Evolutionary conservation across 2,329 filamentous ascomycete species (phyloP).

Genomic region (Alternaria hordeiaustralica): DNA sequence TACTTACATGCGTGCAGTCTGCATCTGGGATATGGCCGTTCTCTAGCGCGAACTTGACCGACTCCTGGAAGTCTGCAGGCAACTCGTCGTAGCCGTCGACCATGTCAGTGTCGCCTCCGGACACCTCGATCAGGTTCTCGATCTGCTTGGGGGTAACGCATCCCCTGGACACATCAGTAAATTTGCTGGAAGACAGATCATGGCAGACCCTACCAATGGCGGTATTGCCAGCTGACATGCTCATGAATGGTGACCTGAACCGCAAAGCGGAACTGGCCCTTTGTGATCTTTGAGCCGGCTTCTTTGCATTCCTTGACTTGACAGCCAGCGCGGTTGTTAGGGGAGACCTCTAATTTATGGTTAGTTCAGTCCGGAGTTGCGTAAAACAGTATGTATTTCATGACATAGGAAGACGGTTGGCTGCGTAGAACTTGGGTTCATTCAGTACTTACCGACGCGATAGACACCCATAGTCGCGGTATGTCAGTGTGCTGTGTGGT

Average conservation of each 20-base stretch:
- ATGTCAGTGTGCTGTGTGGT: neutral
- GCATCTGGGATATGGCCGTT: conserved; percentile 83
- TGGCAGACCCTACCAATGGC: conserved; percentile 74
- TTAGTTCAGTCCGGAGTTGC: neutral
- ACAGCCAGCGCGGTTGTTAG: conserved; percentile 75
- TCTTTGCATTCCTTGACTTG: conserved; percentile 75
- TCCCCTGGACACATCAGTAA: conserved; percentile 65
- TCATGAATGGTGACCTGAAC: conserved; percentile 69
- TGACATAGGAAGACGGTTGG: neutral
- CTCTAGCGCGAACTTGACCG: conserved; percentile 73
- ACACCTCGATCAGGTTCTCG: conserved; percentile 65
- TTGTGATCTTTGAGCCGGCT: conserved; percentile 71
- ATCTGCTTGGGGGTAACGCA: conserved; percentile 83
- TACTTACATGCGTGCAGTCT: conserved; percentile 86
- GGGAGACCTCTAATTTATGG: conserved; percentile 24
- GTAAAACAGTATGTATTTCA: neutral
- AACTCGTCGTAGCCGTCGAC: conserved; percentile 86
- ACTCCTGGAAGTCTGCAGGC: conserved; percentile 70
- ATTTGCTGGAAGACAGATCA: neutral
- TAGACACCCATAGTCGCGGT: conserved; percentile 33
- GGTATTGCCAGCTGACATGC: conserved; percentile 74
- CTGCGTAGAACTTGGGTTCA: neutral
- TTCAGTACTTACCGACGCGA: conserved; percentile 30
- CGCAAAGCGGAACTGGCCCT: conserved; percentile 75
- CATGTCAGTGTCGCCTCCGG: conserved; percentile 66